phyloP scores from a whole-genome alignment of 371 early-diverging fungal genomes.

The Choanephora cucurbitarum region DNA sequence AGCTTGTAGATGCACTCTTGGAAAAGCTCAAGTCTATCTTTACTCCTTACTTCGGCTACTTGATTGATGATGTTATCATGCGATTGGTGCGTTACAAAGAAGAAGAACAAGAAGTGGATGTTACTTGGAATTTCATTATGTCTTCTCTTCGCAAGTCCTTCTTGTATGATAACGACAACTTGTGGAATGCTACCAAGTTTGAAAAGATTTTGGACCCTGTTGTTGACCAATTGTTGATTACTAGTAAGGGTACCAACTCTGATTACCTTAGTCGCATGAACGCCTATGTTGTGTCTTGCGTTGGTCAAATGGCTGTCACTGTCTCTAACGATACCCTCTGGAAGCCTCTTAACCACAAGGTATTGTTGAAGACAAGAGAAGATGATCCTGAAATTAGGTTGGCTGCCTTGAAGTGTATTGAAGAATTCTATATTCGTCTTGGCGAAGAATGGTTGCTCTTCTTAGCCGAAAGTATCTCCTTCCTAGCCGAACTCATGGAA shows the following conservation, averaged over 20 bases:
- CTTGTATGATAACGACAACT: constrained; percentile 68
- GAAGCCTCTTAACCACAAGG: constrained; percentile 85
- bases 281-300: constrained; percentile 72
- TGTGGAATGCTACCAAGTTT: constrained; percentile 76
- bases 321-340: constrained; percentile 80
- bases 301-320: constrained; percentile 83
- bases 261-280: constrained; percentile 61
- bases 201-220: constrained; percentile 72
- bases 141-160: constrained; percentile 68
- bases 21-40: constrained; percentile 82
- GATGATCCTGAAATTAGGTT: constrained; percentile 75
- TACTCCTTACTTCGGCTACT: constrained; percentile 81
- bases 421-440: constrained; percentile 80
- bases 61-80: constrained; percentile 71
- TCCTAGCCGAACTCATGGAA: constrained; percentile 94
- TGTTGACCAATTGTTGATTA: constrained; percentile 73
- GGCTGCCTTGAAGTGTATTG: constrained; percentile 69
- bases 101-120: constrained; percentile 46
- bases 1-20: constrained; percentile 69
- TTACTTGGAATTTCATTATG: constrained; percentile 63
- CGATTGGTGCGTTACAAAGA: constrained; percentile 56
- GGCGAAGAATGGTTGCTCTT: constrained; percentile 92
- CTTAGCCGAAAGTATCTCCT: constrained; percentile 95
- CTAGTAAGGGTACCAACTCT: constrained; percentile 37
- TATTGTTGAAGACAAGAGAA: constrained; percentile 77